Percentiles rank a stretch among this genome's conserved stretches.
Conservation (phyloP, 192 early-diverging fungal genomes). For the Allomyces macrogynus region DNA sequence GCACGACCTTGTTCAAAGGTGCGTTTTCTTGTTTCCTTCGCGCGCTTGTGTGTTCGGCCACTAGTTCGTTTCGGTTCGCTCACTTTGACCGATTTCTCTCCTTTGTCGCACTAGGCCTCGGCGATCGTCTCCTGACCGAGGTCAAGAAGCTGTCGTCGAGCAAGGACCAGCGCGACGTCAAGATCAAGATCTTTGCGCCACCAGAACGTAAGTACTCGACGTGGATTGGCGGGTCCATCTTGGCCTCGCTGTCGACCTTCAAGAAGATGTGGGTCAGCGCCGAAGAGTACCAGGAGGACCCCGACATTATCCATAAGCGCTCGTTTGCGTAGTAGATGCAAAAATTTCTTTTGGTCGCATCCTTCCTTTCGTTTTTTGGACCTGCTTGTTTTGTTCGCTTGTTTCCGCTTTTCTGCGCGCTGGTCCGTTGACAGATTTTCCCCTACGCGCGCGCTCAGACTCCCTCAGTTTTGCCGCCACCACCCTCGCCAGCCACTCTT, state of each 20-base stretch:
- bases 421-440: too few species aligned
- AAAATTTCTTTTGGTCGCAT: not conserved
- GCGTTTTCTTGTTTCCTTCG: too few species aligned
- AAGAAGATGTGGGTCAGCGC: conserved; percentile 99
- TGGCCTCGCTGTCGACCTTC: conserved; percentile 87
- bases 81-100: too few species aligned
- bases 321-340: conserved; percentile 14
- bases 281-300: conserved; percentile 93
- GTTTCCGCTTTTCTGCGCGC: too few species aligned
- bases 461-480: too few species aligned
- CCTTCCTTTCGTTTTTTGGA: not conserved
- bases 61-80: not conserved
- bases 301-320: conserved; percentile 75
- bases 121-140: conserved; percentile 77
- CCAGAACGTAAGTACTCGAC: conserved; percentile 96
- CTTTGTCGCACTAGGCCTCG: conserved; percentile 42
- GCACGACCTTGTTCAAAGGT: conserved; percentile 75
- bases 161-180: conserved; percentile 56
- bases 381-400: too few species aligned
- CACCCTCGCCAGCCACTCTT: too few species aligned
- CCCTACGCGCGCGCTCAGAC: too few species aligned
- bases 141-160: conserved; percentile 53
- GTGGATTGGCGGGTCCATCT: conserved; percentile 94
- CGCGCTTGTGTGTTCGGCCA: too few species aligned
- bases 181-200: conserved; percentile 92